A percentile compares a stretch with the other conserved stretches of the same genome.
phyloP scores from a whole-genome alignment of 805 yeast species.

The Metschnikowia baotianmanensis region DNA sequence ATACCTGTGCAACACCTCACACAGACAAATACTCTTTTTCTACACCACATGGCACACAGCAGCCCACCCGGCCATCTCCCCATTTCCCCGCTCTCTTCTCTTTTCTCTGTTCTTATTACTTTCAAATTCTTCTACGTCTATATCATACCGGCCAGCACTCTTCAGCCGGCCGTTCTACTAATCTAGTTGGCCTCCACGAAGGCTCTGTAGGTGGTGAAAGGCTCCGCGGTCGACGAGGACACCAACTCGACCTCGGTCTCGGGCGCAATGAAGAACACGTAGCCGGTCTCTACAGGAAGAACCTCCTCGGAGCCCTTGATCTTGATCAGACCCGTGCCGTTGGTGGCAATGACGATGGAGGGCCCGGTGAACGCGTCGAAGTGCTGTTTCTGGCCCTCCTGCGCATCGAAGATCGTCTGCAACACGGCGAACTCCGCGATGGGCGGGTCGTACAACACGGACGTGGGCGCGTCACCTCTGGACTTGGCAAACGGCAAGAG shows the following conservation, averaged over 20 bases:
- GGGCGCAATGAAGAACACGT: constrained; percentile 83
- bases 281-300: constrained; percentile 61
- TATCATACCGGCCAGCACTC: not conserved
- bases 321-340: constrained; percentile 65
- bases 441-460: constrained; percentile 86
- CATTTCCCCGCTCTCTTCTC: too few relatives aligned
- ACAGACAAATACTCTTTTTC: too few relatives aligned
- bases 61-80: too few relatives aligned
- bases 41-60: too few relatives aligned
- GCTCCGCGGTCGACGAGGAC: constrained; percentile 43
- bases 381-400: constrained; percentile 48
- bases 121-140: not conserved
- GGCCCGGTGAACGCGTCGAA: constrained; percentile 78
- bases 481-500: constrained; percentile 57
- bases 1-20: too few relatives aligned
- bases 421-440: constrained; percentile 95
- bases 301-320: constrained; percentile 39
- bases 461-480: constrained; percentile 58
- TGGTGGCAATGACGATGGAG: constrained; percentile 78
- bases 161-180: not conserved
- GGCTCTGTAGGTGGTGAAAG: constrained; percentile 85
- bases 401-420: constrained; percentile 60
- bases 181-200: constrained; percentile 64
- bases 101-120: too few relatives aligned
- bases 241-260: constrained; percentile 60